A percentile compares a stretch with the other conserved stretches of the same genome.
These are phyloP conservation scores for Lanmaoa pseudosensibilis DNA, from an alignment of 768 basidiomycete genomes.

Conservation along the genomic window DNA sequence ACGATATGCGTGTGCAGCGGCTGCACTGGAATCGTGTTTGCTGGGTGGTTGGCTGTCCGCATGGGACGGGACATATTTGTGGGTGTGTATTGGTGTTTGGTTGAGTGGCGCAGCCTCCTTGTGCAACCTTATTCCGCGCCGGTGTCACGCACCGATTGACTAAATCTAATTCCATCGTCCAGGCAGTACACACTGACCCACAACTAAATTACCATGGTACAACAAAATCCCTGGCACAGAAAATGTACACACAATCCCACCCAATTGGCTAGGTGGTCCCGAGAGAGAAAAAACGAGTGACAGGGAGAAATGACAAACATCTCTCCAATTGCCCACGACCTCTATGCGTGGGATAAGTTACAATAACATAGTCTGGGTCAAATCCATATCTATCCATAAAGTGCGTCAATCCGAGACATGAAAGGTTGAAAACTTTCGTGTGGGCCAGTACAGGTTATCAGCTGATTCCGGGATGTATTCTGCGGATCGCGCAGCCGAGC, in stretches of 20 bases:
- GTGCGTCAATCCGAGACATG: conserved; percentile 12
- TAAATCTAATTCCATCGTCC: conserved; percentile 1
- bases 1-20: neutral
- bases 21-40: neutral
- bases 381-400: conserved; percentile 25
- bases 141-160: neutral
- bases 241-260: conserved; percentile 11
- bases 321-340: conserved; percentile 4
- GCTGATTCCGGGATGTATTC: conserved; percentile 1
- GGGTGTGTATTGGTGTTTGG: conserved; percentile 1
- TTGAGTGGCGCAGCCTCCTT: neutral
- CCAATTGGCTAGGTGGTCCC: conserved; percentile 12
- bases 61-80: neutral
- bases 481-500: conserved; percentile 7
- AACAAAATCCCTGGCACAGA: conserved; percentile 8
- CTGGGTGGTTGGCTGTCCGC: neutral
- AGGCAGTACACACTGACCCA: neutral
- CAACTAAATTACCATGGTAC: conserved; percentile 13
- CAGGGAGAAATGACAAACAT: conserved; percentile 12
- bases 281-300: conserved; percentile 11
- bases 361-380: conserved; percentile 21
- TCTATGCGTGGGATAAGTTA: conserved; percentile 9
- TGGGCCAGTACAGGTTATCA: conserved; percentile 1
- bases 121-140: neutral
- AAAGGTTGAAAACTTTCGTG: conserved; percentile 2